Evolutionary conservation across 345 rosid species (phyloP), one percentile per base, ranked within the genome.

Genomic region (Aethionema arabicum): DNA sequence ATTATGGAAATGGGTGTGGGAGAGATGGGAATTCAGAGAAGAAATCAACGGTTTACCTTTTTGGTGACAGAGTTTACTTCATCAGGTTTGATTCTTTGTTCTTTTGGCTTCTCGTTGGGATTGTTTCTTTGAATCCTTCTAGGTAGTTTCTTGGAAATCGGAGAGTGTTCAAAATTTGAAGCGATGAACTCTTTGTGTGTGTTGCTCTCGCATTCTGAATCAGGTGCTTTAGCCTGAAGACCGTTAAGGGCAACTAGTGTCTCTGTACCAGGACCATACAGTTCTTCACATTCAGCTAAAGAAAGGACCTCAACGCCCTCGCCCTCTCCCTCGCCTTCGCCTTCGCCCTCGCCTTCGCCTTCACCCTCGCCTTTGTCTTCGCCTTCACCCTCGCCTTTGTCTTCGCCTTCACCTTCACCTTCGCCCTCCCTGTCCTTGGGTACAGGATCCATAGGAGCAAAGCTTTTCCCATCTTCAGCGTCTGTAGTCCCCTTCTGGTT

Each of bases 241-340:
- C 48, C 65, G 13, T 73, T 75, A 57, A 70, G 83, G n/a, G 65
- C 70, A 13, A 84, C 64, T 33, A 81, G 59, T 37, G 92, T 86
- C 72, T 87, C 90, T 75, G 81, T 82, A 35, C 87, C 97, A 21
- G 95, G 96, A 56, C 95, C 96, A 67, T 85, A 90, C 47, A 86
- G 70, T 68, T 84, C 99, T 76, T 90, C 96, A 80, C 85, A 86
- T 72, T 90, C 97, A 67, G 84, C 84, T 35, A 76, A 47, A 57
- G 90, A 90, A 68, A 78, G 80, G 55, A 54, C 21, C 47, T 65
- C 72, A 32, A 33, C 72, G 38, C 74, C 66, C 32, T 68, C 72
- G 29, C 66, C 77, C 53, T 78, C 88, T 55, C 72, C 83, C 12
- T 59, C 65, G 0, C 45, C 52, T 10, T 53, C 69, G 0, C 13